Evolutionary conservation across 768 basidiomycete genomes (phyloP).

Genomic region (Boletus eberwhitei): DNA sequence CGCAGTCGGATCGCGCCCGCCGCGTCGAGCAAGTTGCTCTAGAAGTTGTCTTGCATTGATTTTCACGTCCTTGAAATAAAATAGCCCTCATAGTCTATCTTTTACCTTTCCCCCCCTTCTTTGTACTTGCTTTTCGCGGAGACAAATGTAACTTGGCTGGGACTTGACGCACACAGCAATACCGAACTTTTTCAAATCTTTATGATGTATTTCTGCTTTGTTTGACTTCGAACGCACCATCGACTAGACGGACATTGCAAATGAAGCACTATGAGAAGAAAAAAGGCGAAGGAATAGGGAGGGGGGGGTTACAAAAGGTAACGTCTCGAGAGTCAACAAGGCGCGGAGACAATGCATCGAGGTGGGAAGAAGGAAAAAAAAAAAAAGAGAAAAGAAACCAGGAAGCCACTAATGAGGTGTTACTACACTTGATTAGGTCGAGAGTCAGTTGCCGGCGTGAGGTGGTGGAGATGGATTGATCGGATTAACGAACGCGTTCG

Average conservation of each 20-base stretch:
- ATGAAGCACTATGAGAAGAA: conserved; percentile 23
- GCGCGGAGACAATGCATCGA: background rate
- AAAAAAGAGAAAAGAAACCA: background rate
- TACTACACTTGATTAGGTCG: conserved; percentile 23
- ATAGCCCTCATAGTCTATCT: no score
- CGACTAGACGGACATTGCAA: conserved; percentile 20
- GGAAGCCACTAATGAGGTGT: conserved; percentile 10
- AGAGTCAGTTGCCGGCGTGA: conserved; percentile 31
- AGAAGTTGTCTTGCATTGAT: no score
- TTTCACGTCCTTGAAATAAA: no score
- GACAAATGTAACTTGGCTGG: background rate
- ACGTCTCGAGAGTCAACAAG: conserved; percentile 12
- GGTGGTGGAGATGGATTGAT: conserved; percentile 50
- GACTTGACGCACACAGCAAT: background rate
- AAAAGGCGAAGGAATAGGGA: background rate
- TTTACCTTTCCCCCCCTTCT: no score
- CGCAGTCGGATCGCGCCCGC: conserved; percentile 87
- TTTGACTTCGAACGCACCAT: conserved; percentile 23
- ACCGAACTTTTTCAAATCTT: conserved; percentile 32
- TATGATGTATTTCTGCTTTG: conserved; percentile 36
- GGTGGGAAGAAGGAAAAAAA: no score
- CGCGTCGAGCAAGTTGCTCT: conserved; percentile 86
- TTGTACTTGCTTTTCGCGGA: background rate
- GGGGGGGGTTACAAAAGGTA: conserved; percentile 4
- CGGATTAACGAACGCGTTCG: conserved; percentile 45